phyloP scores from a whole-genome alignment of 805 yeast genomes.

The Yarrowia bubula region DNA sequence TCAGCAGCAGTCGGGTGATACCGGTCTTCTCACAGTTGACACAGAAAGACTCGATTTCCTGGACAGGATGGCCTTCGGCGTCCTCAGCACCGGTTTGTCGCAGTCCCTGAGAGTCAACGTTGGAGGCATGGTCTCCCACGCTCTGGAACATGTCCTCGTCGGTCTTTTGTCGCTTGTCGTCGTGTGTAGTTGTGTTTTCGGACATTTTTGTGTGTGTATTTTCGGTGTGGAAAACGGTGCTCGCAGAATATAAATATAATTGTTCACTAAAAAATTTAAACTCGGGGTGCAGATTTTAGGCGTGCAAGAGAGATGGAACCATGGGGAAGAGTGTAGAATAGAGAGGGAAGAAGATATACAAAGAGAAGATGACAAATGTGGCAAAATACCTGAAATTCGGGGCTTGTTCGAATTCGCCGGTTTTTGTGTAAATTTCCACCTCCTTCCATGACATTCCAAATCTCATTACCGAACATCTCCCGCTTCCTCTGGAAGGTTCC shows the following conservation, averaged over 20 bases:
- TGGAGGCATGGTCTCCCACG: constrained; percentile 7
- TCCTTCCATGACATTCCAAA: no score
- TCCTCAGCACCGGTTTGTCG: constrained; percentile 74
- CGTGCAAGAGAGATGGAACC: not conserved
- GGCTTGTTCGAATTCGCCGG: no score
- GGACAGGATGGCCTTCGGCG: constrained; percentile 89
- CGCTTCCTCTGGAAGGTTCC: no score
- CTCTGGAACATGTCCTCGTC: constrained; percentile 10
- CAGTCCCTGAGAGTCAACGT: constrained; percentile 36
- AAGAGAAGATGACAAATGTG: no score
- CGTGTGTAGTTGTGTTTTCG: constrained; percentile 9
- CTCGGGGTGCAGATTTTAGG: not conserved
- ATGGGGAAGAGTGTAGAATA: constrained; percentile 3
- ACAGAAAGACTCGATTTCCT: constrained; percentile 90
- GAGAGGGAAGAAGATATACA: no score
- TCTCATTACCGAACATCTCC: no score
- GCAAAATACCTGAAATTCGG: no score
- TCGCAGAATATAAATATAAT: not conserved
- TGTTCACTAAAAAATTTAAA: constrained; percentile 6
- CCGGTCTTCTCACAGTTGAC: constrained; percentile 94
- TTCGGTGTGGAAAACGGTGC: no score
- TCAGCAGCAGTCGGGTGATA: constrained; percentile 73
- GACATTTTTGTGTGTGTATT: not conserved
- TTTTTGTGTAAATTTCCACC: no score
- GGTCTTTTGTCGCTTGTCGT: constrained; percentile 26